A percentile compares a stretch with the other conserved stretches of the same genome.
Evolutionary conservation across 2,329 filamentous ascomycete genomes (phyloP).

Genomic region (Tolypocladium nubicola): DNA sequence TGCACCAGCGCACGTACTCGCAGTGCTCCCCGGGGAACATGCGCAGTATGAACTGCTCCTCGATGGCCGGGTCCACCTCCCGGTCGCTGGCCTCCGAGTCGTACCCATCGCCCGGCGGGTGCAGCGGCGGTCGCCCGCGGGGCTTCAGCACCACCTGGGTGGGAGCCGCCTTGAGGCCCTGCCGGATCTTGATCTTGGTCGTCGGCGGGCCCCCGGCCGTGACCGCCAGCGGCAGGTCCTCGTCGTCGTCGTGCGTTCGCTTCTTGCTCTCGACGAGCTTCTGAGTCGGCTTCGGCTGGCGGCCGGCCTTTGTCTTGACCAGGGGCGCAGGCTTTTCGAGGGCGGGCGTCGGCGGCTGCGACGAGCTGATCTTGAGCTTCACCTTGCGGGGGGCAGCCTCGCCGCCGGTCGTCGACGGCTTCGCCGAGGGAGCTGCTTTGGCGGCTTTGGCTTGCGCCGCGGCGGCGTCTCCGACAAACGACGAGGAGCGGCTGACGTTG

Average conservation of each 20-base stretch:
- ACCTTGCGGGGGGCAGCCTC: slow-evolving; percentile 23
- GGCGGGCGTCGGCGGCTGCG: slow-evolving; percentile 27
- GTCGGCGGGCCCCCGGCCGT: slow-evolving; percentile 2
- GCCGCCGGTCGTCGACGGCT: slow-evolving; percentile 13
- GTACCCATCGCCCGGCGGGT: slow-evolving; percentile 78
- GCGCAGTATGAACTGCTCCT: slow-evolving; percentile 81
- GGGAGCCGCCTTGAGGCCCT: slow-evolving; percentile 23
- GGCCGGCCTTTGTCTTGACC: slow-evolving; percentile 48
- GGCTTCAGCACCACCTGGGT: slow-evolving; percentile 42
- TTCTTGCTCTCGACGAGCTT: slow-evolving; percentile 51
- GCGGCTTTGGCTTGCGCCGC: slow-evolving; percentile 7
- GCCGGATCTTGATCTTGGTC: slow-evolving; percentile 45
- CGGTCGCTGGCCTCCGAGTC: slow-evolving; percentile 92
- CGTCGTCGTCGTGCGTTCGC: slow-evolving; percentile 45
- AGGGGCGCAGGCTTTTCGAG: slow-evolving; percentile 4
- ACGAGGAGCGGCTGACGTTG: slow-evolving; percentile 25
- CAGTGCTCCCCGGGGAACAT: slow-evolving; percentile 81
- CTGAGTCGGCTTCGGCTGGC: slow-evolving; percentile 47
- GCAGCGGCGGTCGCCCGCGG: slow-evolving; percentile 56
- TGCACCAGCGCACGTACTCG: slow-evolving; percentile 67
- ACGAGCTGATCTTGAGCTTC: slow-evolving; percentile 30
- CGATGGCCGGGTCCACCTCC: slow-evolving; percentile 77
- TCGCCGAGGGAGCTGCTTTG: background rate
- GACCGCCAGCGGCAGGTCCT: slow-evolving; percentile 27
- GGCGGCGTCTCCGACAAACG: slow-evolving; percentile 19